These are phyloP conservation scores for Pichia sp. DNA, from an alignment of 1,139 yeast species.

Conservation along the genomic window DNA sequence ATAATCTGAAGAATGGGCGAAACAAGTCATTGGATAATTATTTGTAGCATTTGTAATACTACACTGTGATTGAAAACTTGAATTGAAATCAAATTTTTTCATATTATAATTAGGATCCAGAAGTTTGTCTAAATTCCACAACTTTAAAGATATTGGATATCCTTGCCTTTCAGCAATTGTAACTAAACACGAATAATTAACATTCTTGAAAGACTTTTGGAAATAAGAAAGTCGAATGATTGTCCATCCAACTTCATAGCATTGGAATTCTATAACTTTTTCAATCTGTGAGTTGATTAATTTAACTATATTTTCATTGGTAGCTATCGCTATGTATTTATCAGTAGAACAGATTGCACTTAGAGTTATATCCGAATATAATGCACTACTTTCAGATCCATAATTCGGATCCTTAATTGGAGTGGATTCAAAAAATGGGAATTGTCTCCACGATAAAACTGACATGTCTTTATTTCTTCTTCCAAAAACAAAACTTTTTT, in stretches of 20 bases:
- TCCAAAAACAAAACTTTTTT: no score
- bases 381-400: conserved; percentile 47
- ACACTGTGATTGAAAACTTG: conserved; percentile 26
- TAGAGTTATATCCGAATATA: conserved; percentile 73
- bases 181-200: conserved; percentile 35
- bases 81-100: conserved; percentile 23
- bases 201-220: conserved; percentile 13
- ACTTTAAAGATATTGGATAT: conserved; percentile 54
- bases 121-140: conserved; percentile 64
- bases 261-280: conserved; percentile 46
- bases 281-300: conserved; percentile 49
- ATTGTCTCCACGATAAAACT: conserved; percentile 66
- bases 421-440: conserved; percentile 76
- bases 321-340: conserved; percentile 53
- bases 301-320: conserved; percentile 48
- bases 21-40: conserved; percentile 67
- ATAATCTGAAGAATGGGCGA: conserved; percentile 49
- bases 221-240: conserved; percentile 51
- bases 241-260: conserved; percentile 59
- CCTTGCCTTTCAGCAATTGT: conserved; percentile 76
- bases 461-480: no score
- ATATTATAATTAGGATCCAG: conserved; percentile 24
- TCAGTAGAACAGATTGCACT: conserved; percentile 54
- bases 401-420: conserved; percentile 82
- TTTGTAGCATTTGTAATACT: conserved; percentile 35